Percentiles rank a stretch among this genome's conserved stretches.
phyloP scores from a whole-genome alignment of 768 basidiomycete genomes.

The Omphalotus guepiniiformis region DNA sequence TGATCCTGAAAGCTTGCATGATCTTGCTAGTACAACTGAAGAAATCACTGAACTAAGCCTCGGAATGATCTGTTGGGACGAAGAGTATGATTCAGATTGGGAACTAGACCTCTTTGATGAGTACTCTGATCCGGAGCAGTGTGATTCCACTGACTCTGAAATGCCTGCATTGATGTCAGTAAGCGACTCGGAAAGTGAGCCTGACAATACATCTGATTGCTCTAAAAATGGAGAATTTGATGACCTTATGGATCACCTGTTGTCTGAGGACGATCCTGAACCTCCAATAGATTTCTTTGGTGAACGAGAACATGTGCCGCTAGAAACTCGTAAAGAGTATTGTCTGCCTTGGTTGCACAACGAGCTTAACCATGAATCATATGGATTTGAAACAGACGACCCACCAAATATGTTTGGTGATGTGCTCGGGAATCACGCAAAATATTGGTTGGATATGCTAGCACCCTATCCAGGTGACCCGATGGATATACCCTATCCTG shows the following conservation, averaged over 20 bases:
- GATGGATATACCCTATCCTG: not conserved
- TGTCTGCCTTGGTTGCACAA: not conserved
- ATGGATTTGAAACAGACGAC: not conserved
- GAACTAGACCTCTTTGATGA: not conserved
- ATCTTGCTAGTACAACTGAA: constrained; percentile 2
- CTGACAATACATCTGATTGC: not conserved
- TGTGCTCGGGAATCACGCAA: not conserved
- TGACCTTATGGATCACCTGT: no score
- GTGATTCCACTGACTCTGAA: not conserved
- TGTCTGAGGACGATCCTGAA: not conserved
- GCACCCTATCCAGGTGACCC: constrained; percentile 6
- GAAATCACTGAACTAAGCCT: not conserved
- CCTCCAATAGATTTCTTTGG: no score
- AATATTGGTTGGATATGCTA: not conserved
- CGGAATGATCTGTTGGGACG: not conserved
- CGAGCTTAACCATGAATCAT: not conserved
- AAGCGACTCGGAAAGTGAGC: not conserved
- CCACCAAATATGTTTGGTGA: not conserved
- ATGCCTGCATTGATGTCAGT: not conserved
- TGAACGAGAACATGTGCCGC: not conserved
- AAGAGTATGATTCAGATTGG: not conserved
- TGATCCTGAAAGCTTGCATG: not conserved
- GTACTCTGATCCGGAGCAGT: not conserved
- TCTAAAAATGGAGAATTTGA: no score
- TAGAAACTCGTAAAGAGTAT: not conserved